Conservation (phyloP, 2,329 filamentous ascomycete genomes). For the Akanthomyces uredinophilus region DNA sequence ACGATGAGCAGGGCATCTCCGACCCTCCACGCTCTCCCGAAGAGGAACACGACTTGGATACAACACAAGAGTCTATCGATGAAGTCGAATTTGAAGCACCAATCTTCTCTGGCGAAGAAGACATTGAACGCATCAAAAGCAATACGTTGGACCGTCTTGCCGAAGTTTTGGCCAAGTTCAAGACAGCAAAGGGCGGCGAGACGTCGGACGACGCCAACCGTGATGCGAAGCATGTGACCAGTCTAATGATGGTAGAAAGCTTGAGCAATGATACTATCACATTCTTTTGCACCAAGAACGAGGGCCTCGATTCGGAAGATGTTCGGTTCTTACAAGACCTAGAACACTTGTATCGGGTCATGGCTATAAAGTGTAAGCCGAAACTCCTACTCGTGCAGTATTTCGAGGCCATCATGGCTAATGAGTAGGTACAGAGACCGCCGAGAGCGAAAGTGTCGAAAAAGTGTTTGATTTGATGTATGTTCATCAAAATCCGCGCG, state of each 20-base stretch:
- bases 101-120: neutral
- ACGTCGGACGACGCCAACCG: neutral
- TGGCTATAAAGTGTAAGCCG: neutral
- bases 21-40: neutral
- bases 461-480: too few species aligned
- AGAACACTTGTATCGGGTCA: neutral
- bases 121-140: neutral
- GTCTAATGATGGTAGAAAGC: neutral
- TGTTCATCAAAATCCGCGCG: too few species aligned
- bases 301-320: neutral
- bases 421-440: neutral
- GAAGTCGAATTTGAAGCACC: neutral
- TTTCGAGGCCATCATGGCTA: neutral
- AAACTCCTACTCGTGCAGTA: neutral
- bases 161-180: neutral
- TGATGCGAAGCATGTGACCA: slow-evolving; percentile 1
- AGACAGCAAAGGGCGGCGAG: neutral
- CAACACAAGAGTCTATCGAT: neutral
- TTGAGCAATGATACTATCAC: neutral
- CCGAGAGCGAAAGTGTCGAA: too few species aligned
- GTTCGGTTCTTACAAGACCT: neutral
- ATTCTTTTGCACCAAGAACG: neutral
- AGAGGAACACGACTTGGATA: neutral
- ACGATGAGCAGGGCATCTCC: neutral
- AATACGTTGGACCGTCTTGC: neutral